Evolutionary conservation across 2,329 filamentous ascomycete species (phyloP), one percentile per base, ranked within the genome.

Genomic region (Albophoma yamanashiensis): DNA sequence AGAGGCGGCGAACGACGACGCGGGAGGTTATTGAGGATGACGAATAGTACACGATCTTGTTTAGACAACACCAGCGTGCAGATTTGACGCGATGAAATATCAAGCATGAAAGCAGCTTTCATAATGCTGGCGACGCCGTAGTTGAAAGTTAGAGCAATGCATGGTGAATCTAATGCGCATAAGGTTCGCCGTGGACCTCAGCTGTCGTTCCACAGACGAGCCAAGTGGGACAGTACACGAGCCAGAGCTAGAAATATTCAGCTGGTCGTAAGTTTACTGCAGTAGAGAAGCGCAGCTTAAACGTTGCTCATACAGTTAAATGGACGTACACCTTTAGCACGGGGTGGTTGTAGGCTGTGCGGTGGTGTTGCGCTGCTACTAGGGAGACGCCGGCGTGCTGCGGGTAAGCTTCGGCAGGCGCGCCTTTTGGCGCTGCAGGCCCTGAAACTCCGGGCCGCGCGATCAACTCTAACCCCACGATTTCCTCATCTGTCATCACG

Each of bases 1-100:
- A 68, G 58, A 64, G 66, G 50, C 68, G 67, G 55, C 65, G 67
- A 34, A 43, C 57, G 1, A 58, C 64, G 47, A 65, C 64, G 31
- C 64, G 61, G 50, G 63, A 60, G 27, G 64, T 55, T 17, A 58
- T 57, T 11, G 64, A 59, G 9, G 64, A 55, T n/a, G 62, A 60
- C 9, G 66, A 59, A 11, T 63, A 63, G n/a, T 66, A 65, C 14
- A 60, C 25, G 40, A 22, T 22, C 12, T 14, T 25, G 22, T 56
- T 6, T n/a, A 11, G 17, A 38, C 36, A 38, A 3, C 11, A 42
- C 4, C 39, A 42, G 17, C 39, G 12, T 3, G 8, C 9, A 42
- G 4, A 34, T 8, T 22, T 36, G 17, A 22, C 31, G 20, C 20
- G 3, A n/a, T 12, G 20, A 8, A n/a, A 11, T 8, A 25, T 25